A percentile compares a stretch with the other conserved stretches of the same genome.
These are phyloP conservation scores for Leishmania lainsoni DNA, from an alignment of 208 protist genomes.

Conservation along the genomic window DNA sequence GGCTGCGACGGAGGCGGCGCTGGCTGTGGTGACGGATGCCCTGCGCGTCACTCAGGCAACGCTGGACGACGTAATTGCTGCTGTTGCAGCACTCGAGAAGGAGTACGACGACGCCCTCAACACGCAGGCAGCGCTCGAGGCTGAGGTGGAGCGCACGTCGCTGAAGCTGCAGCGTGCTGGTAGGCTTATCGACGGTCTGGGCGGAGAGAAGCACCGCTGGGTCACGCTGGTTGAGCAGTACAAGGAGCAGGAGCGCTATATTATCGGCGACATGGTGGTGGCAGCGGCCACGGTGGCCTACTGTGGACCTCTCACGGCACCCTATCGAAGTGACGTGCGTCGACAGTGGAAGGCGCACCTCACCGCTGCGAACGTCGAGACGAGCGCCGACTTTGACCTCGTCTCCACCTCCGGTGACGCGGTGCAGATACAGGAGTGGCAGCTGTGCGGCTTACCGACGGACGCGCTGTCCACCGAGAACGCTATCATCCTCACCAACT, in stretches of 20 bases:
- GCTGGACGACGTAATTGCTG: conserved; percentile 93
- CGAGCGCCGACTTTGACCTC: conserved; percentile 79
- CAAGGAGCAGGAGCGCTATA: conserved; percentile 77
- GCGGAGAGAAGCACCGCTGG: conserved; percentile 96
- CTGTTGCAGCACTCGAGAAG: conserved; percentile 92
- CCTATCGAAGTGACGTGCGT: conserved; percentile 90
- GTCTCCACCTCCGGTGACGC: conserved; percentile 93
- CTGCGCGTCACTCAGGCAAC: conserved; percentile 89
- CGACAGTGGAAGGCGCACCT: conserved; percentile 87
- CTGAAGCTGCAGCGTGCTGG: conserved; percentile 95
- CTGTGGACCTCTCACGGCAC: conserved; percentile 95
- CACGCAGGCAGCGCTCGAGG: conserved; percentile 93
- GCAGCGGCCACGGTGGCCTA: conserved; percentile 96
- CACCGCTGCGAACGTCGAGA: conserved; percentile 42
- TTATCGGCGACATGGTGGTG: conserved; percentile 96
- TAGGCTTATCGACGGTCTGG: conserved; percentile 96
- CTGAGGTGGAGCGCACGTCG: conserved; percentile 93
- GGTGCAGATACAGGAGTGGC: conserved; percentile 96
- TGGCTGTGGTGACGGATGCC: conserved; percentile 87
- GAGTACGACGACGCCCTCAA: conserved; percentile 93
- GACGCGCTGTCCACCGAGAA: conserved; percentile 97
- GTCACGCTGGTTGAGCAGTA: conserved; percentile 90
- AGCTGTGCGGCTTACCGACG: conserved; percentile 95
- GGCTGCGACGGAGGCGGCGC: conserved; percentile 85
- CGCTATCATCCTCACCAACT: conserved; percentile 95